phyloP scores from a whole-genome alignment of 1,284 basidiomycete genomes.

The Microbotryomycetes sp. region DNA sequence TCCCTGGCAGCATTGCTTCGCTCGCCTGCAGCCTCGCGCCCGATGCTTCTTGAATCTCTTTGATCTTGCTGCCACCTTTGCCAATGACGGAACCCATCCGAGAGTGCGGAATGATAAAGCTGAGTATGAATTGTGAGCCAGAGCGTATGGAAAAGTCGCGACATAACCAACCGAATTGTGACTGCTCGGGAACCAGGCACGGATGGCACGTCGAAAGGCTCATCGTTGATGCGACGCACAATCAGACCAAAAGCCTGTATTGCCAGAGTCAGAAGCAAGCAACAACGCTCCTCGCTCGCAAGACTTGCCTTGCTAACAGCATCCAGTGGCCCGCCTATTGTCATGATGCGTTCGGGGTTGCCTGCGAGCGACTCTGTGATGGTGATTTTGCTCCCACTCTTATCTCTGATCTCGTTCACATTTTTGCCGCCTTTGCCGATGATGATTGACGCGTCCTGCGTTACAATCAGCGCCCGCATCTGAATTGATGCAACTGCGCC shows the following conservation, averaged over 20 bases:
- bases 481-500: conserved; percentile 18
- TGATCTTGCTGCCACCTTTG: conserved; percentile 95
- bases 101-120: conserved; percentile 96
- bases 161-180: conserved; percentile 66
- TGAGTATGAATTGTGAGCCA: neutral
- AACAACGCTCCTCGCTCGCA: neutral
- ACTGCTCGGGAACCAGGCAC: conserved; percentile 96
- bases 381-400: conserved; percentile 88
- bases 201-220: conserved; percentile 95
- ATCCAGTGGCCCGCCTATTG: conserved; percentile 93
- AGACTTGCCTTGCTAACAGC: conserved; percentile 85
- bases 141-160: neutral
- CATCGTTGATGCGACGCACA: conserved; percentile 97
- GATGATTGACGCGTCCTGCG: conserved; percentile 98
- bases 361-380: conserved; percentile 95
- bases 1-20: conserved; percentile 95
- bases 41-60: conserved; percentile 98
- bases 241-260: conserved; percentile 92
- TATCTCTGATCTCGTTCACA: conserved; percentile 97
- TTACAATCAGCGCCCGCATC: conserved; percentile 67
- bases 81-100: conserved; percentile 99
- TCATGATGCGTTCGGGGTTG: conserved; percentile 95
- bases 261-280: neutral
- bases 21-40: conserved; percentile 93
- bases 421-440: conserved; percentile 94